phyloP scores from a whole-genome alignment of 768 basidiomycete species.

The Hygrophoropsis aurantiaca region DNA sequence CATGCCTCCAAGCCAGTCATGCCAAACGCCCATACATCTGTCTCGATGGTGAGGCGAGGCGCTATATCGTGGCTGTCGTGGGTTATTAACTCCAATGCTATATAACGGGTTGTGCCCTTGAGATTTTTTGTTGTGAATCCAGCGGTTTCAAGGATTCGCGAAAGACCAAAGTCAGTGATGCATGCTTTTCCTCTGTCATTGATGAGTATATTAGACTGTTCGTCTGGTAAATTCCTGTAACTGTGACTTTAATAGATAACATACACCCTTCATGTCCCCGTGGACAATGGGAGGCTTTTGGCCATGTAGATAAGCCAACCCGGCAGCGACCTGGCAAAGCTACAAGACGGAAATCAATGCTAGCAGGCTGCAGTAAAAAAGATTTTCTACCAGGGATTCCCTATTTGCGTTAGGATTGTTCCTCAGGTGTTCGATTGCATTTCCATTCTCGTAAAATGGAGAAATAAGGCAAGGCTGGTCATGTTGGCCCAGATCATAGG shows the following conservation, averaged over 20 bases:
- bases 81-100: conserved; percentile 35
- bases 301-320: conserved; percentile 23
- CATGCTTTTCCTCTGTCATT: conserved; percentile 29
- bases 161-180: conserved; percentile 41
- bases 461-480: conserved; percentile 21
- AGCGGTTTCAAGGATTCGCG: conserved; percentile 32
- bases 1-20: conserved; percentile 37
- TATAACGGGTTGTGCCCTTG: conserved; percentile 39
- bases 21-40: conserved; percentile 38
- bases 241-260: conserved; percentile 3
- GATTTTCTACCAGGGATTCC: conserved; percentile 20
- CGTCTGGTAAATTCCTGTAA: neutral
- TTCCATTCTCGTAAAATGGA: conserved; percentile 22
- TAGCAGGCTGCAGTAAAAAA: neutral
- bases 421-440: conserved; percentile 15
- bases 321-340: conserved; percentile 20
- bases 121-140: conserved; percentile 36
- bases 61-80: conserved; percentile 11
- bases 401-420: conserved; percentile 10
- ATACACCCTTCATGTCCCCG: conserved; percentile 39
- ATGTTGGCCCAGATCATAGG: conserved; percentile 15
- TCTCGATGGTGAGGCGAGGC: conserved; percentile 20
- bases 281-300: conserved; percentile 25
- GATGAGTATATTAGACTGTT: conserved; percentile 38
- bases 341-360: conserved; percentile 2